These are phyloP conservation scores for Mycocalia duriaeana DNA, from an alignment of 1,284 basidiomycete genomes.

Conservation along the genomic window DNA sequence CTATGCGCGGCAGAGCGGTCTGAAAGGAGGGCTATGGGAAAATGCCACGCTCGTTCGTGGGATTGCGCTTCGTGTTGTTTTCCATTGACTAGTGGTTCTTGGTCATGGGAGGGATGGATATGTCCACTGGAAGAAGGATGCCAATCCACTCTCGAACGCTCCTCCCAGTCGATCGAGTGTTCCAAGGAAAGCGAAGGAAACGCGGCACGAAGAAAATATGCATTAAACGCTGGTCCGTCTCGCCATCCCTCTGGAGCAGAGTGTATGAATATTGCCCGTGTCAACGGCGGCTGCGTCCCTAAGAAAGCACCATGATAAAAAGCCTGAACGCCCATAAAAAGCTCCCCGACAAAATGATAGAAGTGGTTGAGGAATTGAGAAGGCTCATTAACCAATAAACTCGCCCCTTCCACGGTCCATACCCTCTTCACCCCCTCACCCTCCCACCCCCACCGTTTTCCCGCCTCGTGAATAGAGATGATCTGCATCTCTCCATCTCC, in stretches of 20 bases:
- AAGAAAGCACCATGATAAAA: constrained; percentile 58
- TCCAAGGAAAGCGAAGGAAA: constrained; percentile 73
- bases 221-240: constrained; percentile 67
- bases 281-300: constrained; percentile 9
- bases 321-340: constrained; percentile 69
- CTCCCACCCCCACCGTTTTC: constrained; percentile 50
- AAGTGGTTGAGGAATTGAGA: constrained; percentile 73
- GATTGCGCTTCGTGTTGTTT: too few relatives aligned
- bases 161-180: constrained; percentile 63
- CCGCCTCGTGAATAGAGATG: constrained; percentile 58
- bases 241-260: constrained; percentile 58
- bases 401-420: constrained; percentile 65
- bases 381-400: constrained; percentile 66
- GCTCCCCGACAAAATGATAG: constrained; percentile 79
- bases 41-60: constrained; percentile 37
- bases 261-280: constrained; percentile 68
- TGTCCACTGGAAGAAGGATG: too few relatives aligned
- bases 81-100: too few relatives aligned
- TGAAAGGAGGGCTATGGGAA: constrained; percentile 59
- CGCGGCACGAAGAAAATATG: constrained; percentile 70
- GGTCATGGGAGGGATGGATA: too few relatives aligned
- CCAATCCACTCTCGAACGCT: too few relatives aligned
- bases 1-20: constrained; percentile 75
- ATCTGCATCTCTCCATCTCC: constrained; percentile 56
- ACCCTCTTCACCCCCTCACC: constrained; percentile 43